Evolutionary conservation across 139 green algal genomes (phyloP).

Genomic region (Haematococcus sp.): DNA sequence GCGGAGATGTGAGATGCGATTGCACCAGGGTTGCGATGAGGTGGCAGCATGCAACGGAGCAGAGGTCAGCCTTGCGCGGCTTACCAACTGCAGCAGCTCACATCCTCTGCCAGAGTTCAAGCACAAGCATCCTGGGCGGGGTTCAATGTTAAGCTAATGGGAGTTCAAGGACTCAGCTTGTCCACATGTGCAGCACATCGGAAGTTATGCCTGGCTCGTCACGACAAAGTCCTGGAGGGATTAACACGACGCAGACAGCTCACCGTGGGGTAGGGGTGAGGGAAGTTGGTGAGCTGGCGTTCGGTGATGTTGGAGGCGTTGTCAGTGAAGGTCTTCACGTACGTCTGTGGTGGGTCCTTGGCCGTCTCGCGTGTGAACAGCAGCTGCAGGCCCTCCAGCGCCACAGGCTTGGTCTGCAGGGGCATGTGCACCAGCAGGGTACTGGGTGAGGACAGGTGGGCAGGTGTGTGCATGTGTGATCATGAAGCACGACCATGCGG

Average conservation of each 20-base stretch:
- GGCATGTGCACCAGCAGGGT: background rate
- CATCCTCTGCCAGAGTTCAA: no score
- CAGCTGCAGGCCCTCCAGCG: constrained; percentile 61
- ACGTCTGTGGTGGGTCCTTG: constrained; percentile 60
- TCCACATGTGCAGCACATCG: no score
- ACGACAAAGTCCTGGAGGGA: no score
- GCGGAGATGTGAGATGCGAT: background rate
- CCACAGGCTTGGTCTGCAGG: constrained; percentile 23
- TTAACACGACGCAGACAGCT: background rate
- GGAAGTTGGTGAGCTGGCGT: constrained; percentile 83
- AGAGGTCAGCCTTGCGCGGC: background rate
- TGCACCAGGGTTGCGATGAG: background rate
- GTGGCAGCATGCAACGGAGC: background rate
- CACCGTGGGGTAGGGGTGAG: constrained; percentile 90
- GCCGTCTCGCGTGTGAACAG: constrained; percentile 60
- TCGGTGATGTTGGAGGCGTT: constrained; percentile 22
- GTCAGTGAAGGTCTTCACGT: constrained; percentile 47
- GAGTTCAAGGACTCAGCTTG: no score
- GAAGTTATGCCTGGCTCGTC: no score
- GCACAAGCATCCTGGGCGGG: no score
- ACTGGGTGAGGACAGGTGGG: background rate
- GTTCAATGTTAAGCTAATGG: no score
- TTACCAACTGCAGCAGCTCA: no score
- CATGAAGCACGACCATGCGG: no score
- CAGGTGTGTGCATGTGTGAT: background rate